These are phyloP conservation scores for Mucor saturninus DNA, from an alignment of 371 early-diverging fungal species.

Conservation along the genomic window DNA sequence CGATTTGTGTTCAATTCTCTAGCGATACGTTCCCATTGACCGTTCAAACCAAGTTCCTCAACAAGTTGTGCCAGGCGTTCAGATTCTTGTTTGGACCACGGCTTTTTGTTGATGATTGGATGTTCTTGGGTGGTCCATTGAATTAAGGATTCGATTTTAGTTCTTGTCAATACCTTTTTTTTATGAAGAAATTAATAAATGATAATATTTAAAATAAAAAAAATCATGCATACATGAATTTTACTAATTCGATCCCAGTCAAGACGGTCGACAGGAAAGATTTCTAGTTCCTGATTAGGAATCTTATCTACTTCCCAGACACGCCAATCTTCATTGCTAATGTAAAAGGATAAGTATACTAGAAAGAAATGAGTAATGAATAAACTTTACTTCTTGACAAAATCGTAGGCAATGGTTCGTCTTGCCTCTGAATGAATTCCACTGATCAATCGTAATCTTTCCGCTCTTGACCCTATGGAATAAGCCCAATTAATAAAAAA, in stretches of 20 bases:
- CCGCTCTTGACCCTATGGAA: constrained; percentile 31
- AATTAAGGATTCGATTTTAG: constrained; percentile 74
- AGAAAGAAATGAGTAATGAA: no score
- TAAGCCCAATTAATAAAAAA: background rate
- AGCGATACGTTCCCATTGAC: constrained; percentile 72
- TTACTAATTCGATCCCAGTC: constrained; percentile 74
- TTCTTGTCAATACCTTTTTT: constrained; percentile 66
- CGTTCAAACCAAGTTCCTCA: constrained; percentile 38
- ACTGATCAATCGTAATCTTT: constrained; percentile 29
- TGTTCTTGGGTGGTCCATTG: constrained; percentile 88
- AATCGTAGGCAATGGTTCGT: constrained; percentile 22
- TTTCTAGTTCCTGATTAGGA: constrained; percentile 51
- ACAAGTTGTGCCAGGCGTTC: constrained; percentile 52
- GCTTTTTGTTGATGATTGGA: constrained; percentile 76
- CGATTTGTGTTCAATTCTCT: constrained; percentile 65
- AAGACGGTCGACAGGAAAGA: constrained; percentile 62
- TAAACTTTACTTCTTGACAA: background rate
- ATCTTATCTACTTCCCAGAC: constrained; percentile 55
- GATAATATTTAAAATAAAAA: background rate
- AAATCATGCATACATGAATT: constrained; percentile 45
- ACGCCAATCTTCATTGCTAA: constrained; percentile 34
- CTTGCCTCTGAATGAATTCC: constrained; percentile 39
- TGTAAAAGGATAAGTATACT: no score
- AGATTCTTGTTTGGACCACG: constrained; percentile 70
- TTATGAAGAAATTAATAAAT: background rate